Conservation (phyloP, 176 grass and related monocot species). For the Secale cereale region DNA sequence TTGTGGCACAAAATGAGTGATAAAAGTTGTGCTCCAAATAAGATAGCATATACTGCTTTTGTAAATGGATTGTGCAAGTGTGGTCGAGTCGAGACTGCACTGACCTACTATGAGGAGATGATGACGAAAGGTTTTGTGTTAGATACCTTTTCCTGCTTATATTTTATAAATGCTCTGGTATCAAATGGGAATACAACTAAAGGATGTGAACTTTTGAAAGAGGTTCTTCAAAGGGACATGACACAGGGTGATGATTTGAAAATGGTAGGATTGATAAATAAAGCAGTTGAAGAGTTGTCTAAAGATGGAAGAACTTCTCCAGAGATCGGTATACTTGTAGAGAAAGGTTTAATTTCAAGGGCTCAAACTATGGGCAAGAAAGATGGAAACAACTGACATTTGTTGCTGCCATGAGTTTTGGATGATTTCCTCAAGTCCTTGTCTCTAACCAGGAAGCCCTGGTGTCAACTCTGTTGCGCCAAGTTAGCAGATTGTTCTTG, state of each 20-base stretch:
- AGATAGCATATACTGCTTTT: constrained; percentile 72
- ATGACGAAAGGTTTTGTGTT: constrained; percentile 49
- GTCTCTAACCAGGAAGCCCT: neutral
- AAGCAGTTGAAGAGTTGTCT: constrained; percentile 55
- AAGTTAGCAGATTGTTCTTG: neutral
- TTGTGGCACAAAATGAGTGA: constrained; percentile 68
- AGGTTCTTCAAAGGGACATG: constrained; percentile 41
- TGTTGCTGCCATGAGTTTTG: neutral
- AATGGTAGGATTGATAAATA: constrained; percentile 50
- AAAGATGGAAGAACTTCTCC: constrained; percentile 51
- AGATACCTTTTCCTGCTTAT: constrained; percentile 58
- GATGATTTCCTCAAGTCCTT: neutral
- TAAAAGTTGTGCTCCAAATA: constrained; percentile 60
- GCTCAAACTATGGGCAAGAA: constrained; percentile 15
- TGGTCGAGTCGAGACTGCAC: constrained; percentile 43
- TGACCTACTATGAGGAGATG: constrained; percentile 74
- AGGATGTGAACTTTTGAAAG: constrained; percentile 74
- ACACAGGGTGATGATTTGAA: constrained; percentile 43
- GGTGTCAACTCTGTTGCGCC: too few species aligned
- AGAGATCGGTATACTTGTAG: constrained; percentile 52
- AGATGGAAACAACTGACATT: constrained; percentile 36
- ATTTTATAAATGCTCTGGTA: constrained; percentile 74
- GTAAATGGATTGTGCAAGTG: constrained; percentile 86
- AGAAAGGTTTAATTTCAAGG: constrained; percentile 49
- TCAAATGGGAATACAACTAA: constrained; percentile 47